These are phyloP conservation scores for Misopates orontium DNA, from an alignment of 257 asterid genomes.

Conservation along the genomic window DNA sequence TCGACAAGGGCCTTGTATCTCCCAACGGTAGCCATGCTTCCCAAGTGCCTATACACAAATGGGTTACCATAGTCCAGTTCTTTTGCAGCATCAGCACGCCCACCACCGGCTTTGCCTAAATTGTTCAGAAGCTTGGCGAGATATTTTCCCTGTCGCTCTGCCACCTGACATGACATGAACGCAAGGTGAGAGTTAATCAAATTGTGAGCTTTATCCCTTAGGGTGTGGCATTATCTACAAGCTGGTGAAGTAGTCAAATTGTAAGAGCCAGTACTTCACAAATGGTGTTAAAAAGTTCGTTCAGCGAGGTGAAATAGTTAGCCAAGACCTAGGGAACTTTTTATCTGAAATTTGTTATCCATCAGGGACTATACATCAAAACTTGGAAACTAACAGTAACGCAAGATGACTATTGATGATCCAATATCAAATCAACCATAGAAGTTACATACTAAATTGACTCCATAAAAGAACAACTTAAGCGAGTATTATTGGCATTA, in stretches of 20 bases:
- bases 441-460: constrained; percentile 13
- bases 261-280: not conserved
- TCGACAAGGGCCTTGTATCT: constrained; percentile 95
- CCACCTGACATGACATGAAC: constrained; percentile 56
- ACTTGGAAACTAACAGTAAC: constrained; percentile 12
- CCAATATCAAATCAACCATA: constrained; percentile 8
- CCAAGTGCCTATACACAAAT: constrained; percentile 79
- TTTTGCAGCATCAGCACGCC: constrained; percentile 60
- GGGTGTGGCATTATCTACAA: not conserved
- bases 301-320: not conserved
- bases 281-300: not conserved
- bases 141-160: constrained; percentile 92
- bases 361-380: no score
- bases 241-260: not conserved
- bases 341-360: no score
- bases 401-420: not conserved
- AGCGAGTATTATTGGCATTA: constrained; percentile 19
- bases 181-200: not conserved
- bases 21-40: constrained; percentile 96
- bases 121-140: constrained; percentile 60
- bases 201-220: constrained; percentile 2
- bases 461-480: constrained; percentile 7
- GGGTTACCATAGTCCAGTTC: constrained; percentile 55
- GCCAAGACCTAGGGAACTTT: not conserved
- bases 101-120: constrained; percentile 75